Conservation (phyloP, 306 rosid genomes). For the Quercus bicolor region DNA sequence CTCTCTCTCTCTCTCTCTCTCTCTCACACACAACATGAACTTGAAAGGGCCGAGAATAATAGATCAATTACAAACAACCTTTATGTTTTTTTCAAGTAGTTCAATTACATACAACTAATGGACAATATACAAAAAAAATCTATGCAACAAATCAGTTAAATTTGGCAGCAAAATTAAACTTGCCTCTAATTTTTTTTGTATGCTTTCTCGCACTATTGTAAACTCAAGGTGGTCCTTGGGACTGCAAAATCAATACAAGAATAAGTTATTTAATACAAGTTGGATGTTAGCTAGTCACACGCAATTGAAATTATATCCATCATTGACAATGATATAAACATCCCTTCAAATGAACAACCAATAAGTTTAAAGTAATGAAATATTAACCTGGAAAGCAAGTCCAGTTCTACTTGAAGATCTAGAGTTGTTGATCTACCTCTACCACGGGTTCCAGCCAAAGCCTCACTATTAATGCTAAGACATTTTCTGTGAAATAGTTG, state of each 20-base stretch:
- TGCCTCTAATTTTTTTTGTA: constrained; percentile 79
- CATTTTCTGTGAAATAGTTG: constrained; percentile 92
- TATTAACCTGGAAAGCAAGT: constrained; percentile 85
- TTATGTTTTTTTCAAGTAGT: background rate
- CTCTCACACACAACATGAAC: no score
- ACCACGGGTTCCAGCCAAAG: constrained; percentile 96
- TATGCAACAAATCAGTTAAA: constrained; percentile 1
- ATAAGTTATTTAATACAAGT: constrained; percentile 6
- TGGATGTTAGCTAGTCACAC: constrained; percentile 1
- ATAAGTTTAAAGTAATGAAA: background rate
- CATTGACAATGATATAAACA: background rate
- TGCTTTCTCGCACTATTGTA: constrained; percentile 81
- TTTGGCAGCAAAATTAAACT: constrained; percentile 22
- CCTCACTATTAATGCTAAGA: constrained; percentile 76
- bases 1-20: no score
- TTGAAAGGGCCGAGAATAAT: no score
- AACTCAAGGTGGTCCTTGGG: constrained; percentile 89
- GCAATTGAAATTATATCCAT: constrained; percentile 12
- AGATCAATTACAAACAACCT: no score
- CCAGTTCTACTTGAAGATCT: constrained; percentile 78
- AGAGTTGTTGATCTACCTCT: constrained; percentile 62
- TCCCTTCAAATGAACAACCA: background rate
- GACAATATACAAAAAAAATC: background rate
- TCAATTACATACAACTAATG: constrained; percentile 4
- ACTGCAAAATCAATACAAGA: constrained; percentile 38